Evolutionary conservation across 2,329 filamentous ascomycete species (phyloP), one percentile per base, ranked within the genome.

Genomic region (Hypoxylon sp.): DNA sequence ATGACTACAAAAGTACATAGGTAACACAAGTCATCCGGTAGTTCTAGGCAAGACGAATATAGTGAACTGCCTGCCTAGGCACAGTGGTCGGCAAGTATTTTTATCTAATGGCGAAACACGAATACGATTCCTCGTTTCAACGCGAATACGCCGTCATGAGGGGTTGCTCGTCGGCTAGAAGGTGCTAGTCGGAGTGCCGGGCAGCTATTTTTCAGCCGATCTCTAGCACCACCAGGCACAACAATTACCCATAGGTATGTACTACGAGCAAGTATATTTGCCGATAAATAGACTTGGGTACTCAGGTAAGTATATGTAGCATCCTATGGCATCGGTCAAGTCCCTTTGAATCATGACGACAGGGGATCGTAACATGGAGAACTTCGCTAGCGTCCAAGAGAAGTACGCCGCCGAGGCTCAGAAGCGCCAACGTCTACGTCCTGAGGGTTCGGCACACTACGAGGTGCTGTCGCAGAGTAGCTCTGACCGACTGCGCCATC

Each of bases 351-450:
- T n/a, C 15, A 5, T 11, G 11, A 17, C 26, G 24, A 20, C 26
- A 23, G 20, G 33, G 20, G 26, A 13, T 15, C 29, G 17, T 52
- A 60, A 5, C 27, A 69, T 68, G 67, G 67, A 62, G 31, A 65
- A 69, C 27, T 66, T 69, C 29, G 55, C 57, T 1, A 40, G 62
- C 26, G 33, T 70, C 20, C 66, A 70, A 31, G 60, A 64, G 27
- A 72, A 69, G 31, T 72, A 69, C 43, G 55, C 55, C 20, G 63
- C 55, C 6, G 70, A 72, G 55, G 67, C 69, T 15, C 63, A 67
- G 53, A 72, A 71, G 58, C 70, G 70, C 5, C 31, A 66, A 18
- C 68, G 69, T n/a, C 31, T 67, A 18, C 68, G 69, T n/a, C 47
- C 66, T 9, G 69, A 72, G 13, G 69, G 69, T 11, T 15, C 54